Percentiles rank a stretch among this genome's conserved stretches.
These are phyloP conservation scores for Globisporangium echinulatum DNA, from an alignment of 352 stramenopile species.

Conservation along the genomic window DNA sequence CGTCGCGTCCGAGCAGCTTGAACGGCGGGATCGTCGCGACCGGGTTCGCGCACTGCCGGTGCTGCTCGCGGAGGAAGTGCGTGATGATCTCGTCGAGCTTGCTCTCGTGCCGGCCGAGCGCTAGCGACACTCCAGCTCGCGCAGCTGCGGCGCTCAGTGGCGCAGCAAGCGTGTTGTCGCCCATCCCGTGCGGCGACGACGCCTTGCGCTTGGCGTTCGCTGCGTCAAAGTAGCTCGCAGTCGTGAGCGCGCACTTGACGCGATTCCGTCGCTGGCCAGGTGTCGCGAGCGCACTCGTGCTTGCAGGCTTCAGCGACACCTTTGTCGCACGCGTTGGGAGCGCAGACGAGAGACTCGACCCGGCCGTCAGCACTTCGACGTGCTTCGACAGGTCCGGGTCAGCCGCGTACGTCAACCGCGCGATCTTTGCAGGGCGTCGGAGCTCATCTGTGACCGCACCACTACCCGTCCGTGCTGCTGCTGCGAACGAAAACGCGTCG, in stretches of 20 bases:
- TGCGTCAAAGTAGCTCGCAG: constrained; percentile 25
- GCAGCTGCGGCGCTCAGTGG: not conserved
- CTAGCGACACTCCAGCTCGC: not conserved
- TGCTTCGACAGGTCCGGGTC: constrained; percentile 4
- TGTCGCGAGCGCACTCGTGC: not conserved
- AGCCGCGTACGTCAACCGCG: constrained; percentile 6
- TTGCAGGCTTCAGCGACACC: not conserved
- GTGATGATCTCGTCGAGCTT: constrained; percentile 81
- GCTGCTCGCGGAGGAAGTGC: constrained; percentile 83
- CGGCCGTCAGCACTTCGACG: not conserved
- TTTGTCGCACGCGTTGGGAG: not conserved
- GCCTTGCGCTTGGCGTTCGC: constrained; percentile 12
- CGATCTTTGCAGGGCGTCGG: constrained; percentile 13
- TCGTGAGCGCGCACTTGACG: constrained; percentile 22
- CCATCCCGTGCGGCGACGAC: constrained; percentile 2
- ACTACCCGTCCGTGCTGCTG: not conserved
- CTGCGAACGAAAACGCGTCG: constrained; percentile 3
- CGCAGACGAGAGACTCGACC: not conserved
- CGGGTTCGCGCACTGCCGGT: constrained; percentile 82
- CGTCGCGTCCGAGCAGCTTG: constrained; percentile 52
- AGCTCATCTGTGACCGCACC: constrained; percentile 3
- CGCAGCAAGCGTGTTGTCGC: not conserved
- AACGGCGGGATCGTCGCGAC: constrained; percentile 85
- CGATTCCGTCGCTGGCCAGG: constrained; percentile 21
- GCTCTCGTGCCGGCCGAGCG: constrained; percentile 17